Conservation (phyloP, 2,329 filamentous ascomycete species). For the Neocucurbitaria cava region DNA sequence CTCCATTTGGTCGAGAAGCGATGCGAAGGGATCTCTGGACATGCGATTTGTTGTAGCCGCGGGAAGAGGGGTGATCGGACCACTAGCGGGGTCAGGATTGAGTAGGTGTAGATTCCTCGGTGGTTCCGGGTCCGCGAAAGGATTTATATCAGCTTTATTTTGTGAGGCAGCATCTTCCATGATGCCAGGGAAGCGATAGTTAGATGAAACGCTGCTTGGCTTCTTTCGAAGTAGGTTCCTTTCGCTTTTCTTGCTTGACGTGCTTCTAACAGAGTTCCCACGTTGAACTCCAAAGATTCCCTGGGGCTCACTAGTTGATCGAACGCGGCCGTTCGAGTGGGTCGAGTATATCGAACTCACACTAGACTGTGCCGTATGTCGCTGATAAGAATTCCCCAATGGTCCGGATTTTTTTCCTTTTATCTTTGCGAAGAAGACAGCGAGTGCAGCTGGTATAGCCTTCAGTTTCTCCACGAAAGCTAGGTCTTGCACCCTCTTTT, state of each 20-base stretch:
- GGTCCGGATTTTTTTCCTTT: conserved; percentile 38
- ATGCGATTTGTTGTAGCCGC: conserved; percentile 25
- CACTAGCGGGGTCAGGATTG: conserved; percentile 33
- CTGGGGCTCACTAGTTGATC: conserved; percentile 40
- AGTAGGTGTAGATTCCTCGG: conserved; percentile 27
- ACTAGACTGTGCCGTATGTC: conserved; percentile 38
- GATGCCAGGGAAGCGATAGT: conserved; percentile 38
- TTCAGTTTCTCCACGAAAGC: conserved; percentile 27
- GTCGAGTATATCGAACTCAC: conserved; percentile 44
- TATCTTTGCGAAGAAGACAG: conserved; percentile 33
- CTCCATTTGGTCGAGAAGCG: conserved; percentile 35
- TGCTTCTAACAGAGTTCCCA: conserved; percentile 35
- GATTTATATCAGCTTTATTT: conserved; percentile 27
- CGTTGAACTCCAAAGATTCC: conserved; percentile 30
- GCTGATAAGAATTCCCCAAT: conserved; percentile 35
- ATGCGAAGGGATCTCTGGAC: conserved; percentile 40
- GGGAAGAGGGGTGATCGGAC: conserved; percentile 37
- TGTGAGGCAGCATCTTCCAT: conserved; percentile 31
- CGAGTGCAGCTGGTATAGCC: conserved; percentile 27
- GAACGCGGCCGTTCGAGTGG: conserved; percentile 27
- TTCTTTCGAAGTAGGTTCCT: conserved; percentile 39
- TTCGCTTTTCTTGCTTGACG: conserved; percentile 42
- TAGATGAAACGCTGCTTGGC: conserved; percentile 35
- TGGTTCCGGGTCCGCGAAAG: conserved; percentile 37
- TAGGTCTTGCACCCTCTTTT: conserved; percentile 20